These are phyloP conservation scores for Pontederia crassipes DNA, from an alignment of 176 grass and related monocot genomes.

Conservation along the genomic window DNA sequence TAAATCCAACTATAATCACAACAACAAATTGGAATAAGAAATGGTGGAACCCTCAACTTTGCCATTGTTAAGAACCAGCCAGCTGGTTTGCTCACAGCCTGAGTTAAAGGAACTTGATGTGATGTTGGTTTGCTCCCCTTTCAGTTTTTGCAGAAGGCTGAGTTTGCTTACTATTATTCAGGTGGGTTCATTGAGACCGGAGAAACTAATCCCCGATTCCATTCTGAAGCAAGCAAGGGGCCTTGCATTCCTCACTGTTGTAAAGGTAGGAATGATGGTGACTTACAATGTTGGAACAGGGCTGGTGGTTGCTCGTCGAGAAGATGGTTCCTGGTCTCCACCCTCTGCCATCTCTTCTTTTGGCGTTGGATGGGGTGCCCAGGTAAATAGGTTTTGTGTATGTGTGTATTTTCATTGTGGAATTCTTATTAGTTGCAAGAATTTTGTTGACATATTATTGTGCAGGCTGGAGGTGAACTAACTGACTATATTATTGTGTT, in stretches of 20 bases:
- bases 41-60: too few species aligned
- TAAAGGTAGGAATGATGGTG: conserved; percentile 59
- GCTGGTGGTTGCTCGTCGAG: conserved; percentile 53
- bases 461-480: conserved; percentile 74
- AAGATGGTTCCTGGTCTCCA: conserved; percentile 90
- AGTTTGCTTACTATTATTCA: conserved; percentile 16
- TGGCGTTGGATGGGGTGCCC: conserved; percentile 84
- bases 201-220: conserved; percentile 63
- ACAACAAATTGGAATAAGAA: too few species aligned
- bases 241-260: conserved; percentile 65
- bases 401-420: background rate
- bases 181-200: conserved; percentile 53
- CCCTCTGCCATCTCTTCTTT: conserved; percentile 78
- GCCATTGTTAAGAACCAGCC: too few species aligned
- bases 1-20: too few species aligned
- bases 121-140: too few species aligned
- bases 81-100: too few species aligned
- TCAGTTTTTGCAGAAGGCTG: background rate
- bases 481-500: conserved; percentile 83
- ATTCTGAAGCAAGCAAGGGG: conserved; percentile 76
- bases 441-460: too few species aligned
- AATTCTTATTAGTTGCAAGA: background rate
- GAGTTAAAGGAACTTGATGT: too few species aligned
- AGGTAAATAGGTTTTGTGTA: conserved; percentile 30
- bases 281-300: conserved; percentile 86